Base-by-base conservation (phyloP, 164 flowering plant genomes). In the Taxillus chinensis region DNA sequence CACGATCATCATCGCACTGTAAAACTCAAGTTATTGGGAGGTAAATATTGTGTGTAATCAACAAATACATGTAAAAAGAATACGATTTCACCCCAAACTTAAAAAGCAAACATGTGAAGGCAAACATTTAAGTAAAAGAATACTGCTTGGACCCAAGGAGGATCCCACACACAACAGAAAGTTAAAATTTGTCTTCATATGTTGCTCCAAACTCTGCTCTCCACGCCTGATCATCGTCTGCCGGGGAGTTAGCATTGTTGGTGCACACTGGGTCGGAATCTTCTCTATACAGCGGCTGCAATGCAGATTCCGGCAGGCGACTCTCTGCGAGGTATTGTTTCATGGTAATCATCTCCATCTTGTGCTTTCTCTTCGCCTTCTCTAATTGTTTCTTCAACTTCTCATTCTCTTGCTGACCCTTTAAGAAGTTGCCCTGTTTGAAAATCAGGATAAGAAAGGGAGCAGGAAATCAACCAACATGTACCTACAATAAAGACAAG, bases 271-370 rank as follows among this genome's bases (percentile, higher is more conserved):
- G 49, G 8, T 76, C 73, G 7, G 81, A 71, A 53, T 88, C 82
- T 48, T 86, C 78, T 54, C 71, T 64, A 63, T 78, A 78, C 14
- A 80, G 39, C 37, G 92, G 84, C 41, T 65, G 74, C 73, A 93
- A 62, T 48, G 99, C 97, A 55, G 97, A 85, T 64, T 84, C 85
- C 2, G 97, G 99, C 70, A 90, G 62, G 63, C 79, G 77, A 83
- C 95, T 90, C 62, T 87, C 97, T 61, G 92, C 95, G 57, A 93
- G 82, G 65, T 84, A 87, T 65, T 90, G 92, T 65, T 95, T 91
- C 96, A 89, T 84, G 38, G 96, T 91, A 8, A 72, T 71, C 79
- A 91, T 85, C 79, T 95, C 97, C 96, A 86, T 91, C 74, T 84
- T 85, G 76, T 95, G 99, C 64, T 87, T 95, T 56, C 84, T 85